Evolutionary conservation across 1,284 basidiomycete genomes (phyloP).

Genomic region (Vanrija humicola): DNA sequence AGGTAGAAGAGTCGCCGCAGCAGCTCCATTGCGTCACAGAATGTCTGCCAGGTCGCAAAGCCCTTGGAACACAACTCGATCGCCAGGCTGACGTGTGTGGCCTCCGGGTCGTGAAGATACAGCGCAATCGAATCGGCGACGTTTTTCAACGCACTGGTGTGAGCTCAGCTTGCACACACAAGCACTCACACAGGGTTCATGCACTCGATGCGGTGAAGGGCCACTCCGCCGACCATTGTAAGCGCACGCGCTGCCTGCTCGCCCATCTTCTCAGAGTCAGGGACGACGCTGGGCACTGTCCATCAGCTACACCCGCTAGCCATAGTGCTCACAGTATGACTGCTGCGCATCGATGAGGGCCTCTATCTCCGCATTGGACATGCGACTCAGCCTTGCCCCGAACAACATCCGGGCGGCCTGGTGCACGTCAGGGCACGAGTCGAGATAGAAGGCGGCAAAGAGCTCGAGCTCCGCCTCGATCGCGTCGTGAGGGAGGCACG

Average conservation of each 20-base stretch:
- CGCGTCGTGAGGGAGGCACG: conserved; percentile 60
- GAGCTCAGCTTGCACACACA: not conserved
- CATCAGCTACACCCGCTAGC: not conserved
- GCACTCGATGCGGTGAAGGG: conserved; percentile 72
- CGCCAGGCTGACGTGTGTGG: conserved; percentile 64
- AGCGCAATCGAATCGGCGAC: conserved; percentile 74
- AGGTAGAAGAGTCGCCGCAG: conserved; percentile 79
- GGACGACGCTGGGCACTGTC: conserved; percentile 67
- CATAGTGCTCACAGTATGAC: conserved; percentile 19
- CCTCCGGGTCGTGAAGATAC: conserved; percentile 69
- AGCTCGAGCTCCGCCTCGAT: conserved; percentile 65
- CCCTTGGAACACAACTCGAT: conserved; percentile 86
- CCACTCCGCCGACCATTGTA: conserved; percentile 76
- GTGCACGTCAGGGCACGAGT: conserved; percentile 65
- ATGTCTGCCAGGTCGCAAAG: conserved; percentile 90
- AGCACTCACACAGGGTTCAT: conserved; percentile 63
- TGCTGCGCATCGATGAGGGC: conserved; percentile 52
- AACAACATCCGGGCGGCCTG: conserved; percentile 70
- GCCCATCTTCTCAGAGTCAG: conserved; percentile 57
- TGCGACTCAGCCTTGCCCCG: conserved; percentile 62
- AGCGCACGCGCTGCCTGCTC: conserved; percentile 59
- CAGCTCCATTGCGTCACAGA: conserved; percentile 85
- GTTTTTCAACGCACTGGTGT: conserved; percentile 47
- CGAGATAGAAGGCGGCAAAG: conserved; percentile 70
- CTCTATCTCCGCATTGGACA: conserved; percentile 65